phyloP scores from a whole-genome alignment of 306 rosid species.

The Vigna angularis region DNA sequence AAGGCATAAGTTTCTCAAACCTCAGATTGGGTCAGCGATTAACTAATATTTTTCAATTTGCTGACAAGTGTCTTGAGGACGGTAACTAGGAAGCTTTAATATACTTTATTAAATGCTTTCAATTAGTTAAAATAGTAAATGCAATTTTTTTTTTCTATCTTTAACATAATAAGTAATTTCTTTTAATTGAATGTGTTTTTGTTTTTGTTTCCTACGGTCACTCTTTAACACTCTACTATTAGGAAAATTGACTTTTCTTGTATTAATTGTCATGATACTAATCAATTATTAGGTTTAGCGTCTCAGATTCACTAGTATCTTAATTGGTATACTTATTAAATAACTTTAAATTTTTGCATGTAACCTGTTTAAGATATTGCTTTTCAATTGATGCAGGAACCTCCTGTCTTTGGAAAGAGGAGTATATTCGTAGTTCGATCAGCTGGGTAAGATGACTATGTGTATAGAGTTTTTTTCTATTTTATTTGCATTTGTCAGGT shows the following conservation, averaged over 20 bases:
- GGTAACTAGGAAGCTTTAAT: neutral
- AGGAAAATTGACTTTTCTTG: neutral
- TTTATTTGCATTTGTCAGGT: constrained; percentile 1
- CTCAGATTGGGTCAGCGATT: constrained; percentile 8
- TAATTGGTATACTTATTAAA: constrained; percentile 6
- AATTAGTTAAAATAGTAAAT: neutral
- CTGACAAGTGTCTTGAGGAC: neutral
- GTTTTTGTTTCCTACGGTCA: neutral
- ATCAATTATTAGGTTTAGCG: neutral
- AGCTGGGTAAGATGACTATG: constrained; percentile 67
- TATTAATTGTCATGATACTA: constrained; percentile 1
- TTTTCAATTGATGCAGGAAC: constrained; percentile 72
- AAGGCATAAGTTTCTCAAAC: constrained; percentile 34
- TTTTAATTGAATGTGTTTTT: neutral
- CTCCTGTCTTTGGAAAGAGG: constrained; percentile 96
- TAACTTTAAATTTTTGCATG: constrained; percentile 2
- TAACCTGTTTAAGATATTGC: constrained; percentile 28
- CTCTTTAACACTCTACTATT: neutral
- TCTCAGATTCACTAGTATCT: constrained; percentile 20
- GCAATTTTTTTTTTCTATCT: neutral
- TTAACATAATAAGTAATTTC: neutral
- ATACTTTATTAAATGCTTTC: neutral
- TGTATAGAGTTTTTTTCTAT: constrained; percentile 12
- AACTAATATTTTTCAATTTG: neutral
- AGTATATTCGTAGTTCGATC: constrained; percentile 81